Conservation (phyloP, 2,329 filamentous ascomycete genomes). For the Pseudogymnoascus sp. region DNA sequence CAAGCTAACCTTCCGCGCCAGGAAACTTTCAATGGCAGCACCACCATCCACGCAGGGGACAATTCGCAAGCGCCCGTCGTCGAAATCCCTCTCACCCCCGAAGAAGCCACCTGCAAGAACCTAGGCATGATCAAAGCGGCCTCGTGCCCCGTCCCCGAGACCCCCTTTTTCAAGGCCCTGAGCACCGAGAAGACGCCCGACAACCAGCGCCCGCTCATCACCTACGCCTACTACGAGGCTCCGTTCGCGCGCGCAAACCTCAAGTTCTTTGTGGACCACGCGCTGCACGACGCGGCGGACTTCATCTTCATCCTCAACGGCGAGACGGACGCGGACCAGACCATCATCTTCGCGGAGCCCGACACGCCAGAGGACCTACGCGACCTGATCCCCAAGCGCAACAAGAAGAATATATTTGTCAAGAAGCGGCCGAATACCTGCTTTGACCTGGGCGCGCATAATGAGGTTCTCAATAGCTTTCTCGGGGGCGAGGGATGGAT, state of each 20-base stretch:
- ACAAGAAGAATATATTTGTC: conserved; percentile 5
- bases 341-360: not conserved
- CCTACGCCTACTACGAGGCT: conserved; percentile 12
- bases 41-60: not conserved
- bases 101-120: not conserved
- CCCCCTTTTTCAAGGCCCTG: not conserved
- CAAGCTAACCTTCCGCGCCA: not conserved
- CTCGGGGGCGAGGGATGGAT: conserved; percentile 3
- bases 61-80: not conserved
- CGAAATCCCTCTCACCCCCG: not conserved
- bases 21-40: not conserved
- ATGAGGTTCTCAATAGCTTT: not conserved
- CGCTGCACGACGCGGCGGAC: conserved; percentile 4
- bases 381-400: not conserved
- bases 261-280: conserved; percentile 8
- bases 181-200: not conserved
- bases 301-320: conserved; percentile 11
- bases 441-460: conserved; percentile 1
- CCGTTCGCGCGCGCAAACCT: not conserved
- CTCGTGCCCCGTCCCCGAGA: not conserved
- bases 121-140: not conserved
- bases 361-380: not conserved
- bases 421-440: conserved; percentile 7
- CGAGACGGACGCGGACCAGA: not conserved
- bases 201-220: conserved; percentile 7